phyloP scores from a whole-genome alignment of 441 rosid genomes.

The Jatropha podagrica region DNA sequence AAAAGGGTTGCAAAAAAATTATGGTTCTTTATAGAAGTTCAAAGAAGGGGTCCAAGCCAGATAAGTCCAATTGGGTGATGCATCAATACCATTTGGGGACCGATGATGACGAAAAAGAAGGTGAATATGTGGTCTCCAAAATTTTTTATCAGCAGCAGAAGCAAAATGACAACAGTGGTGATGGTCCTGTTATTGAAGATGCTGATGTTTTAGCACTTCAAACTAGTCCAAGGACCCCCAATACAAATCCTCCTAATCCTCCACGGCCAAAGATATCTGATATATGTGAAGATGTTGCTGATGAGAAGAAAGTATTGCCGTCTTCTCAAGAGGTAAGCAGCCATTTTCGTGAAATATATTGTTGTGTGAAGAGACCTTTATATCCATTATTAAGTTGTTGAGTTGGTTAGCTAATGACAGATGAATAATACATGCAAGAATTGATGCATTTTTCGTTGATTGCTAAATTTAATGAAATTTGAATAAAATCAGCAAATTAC shows the following conservation, averaged over 20 bases:
- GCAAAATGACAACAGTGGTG: conserved; percentile 38
- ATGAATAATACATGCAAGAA: not conserved
- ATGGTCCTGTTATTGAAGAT: conserved; percentile 31
- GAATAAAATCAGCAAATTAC: not conserved
- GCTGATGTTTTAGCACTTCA: conserved; percentile 37
- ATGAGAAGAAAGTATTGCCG: conserved; percentile 25
- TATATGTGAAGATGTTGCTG: conserved; percentile 39
- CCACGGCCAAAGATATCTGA: conserved; percentile 40
- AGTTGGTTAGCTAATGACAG: not conserved
- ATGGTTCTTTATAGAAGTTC: conserved; percentile 87
- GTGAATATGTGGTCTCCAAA: conserved; percentile 78
- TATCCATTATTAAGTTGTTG: not conserved
- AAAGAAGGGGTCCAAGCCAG: conserved; percentile 65
- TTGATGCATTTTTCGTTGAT: not conserved
- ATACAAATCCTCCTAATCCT: conserved; percentile 56
- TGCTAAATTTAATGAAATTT: not conserved
- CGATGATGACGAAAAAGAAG: conserved; percentile 69
- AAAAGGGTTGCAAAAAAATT: conserved; percentile 80
- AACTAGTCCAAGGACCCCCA: conserved; percentile 67
- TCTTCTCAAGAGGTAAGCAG: conserved; percentile 37
- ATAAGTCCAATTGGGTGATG: conserved; percentile 83
- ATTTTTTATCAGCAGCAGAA: conserved; percentile 66
- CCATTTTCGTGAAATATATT: not conserved
- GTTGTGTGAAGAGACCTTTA: not conserved
- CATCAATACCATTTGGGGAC: conserved; percentile 89